Base-by-base conservation (phyloP, 352 stramenopile species). In the Pythium aquatile region DNA sequence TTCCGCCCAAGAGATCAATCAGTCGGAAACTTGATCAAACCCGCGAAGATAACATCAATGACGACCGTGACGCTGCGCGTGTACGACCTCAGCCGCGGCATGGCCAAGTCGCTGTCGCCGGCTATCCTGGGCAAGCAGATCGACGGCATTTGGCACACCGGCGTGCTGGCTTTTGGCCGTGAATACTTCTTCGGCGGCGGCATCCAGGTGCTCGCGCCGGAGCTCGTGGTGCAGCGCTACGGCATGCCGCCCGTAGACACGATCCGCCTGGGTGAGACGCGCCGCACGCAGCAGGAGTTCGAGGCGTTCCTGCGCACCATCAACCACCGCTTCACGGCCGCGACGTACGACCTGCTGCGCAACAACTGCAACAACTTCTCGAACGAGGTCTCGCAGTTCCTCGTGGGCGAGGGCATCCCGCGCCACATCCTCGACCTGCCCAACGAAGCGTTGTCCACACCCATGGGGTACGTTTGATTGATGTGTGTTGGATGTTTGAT, bases 341-440 rank as follows among this genome's bases (percentile, higher is more conserved):
- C 78, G 42, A 96, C 89, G 7, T 99, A 99, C 74, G 94, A 99
- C 68, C 78, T 99, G 53, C 84, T 99, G 46, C 70, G 78, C 54
- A 78, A 97, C 66, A 99, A 99, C 74, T 99, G 97, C 84, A 99
- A 99, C 80, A 98, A 98, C 71, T 99, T 98, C 68, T 93, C 81
- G 10, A 78, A 99, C 71, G 90, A 97, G 58, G 80, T 96, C 16
- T 78, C 92, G 42, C 84, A 75, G 47, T 97, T 98, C 60, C 70
- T 96, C 16, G 73, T 98, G 11, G 78, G 81, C 5, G 73, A 66
- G 10, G 85, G 92, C 39, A 98, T 99, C 55, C 96, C 96, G 16
- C 74, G 85, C 51, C 85, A 89, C 77, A 98, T 98, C 65, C 59
- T 98, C 29, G 81, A 97, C 40, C 73, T 98, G 13, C 94, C 94